These are phyloP conservation scores for Penicillium sp. DNA, from an alignment of 2,329 filamentous ascomycete genomes.

Conservation along the genomic window DNA sequence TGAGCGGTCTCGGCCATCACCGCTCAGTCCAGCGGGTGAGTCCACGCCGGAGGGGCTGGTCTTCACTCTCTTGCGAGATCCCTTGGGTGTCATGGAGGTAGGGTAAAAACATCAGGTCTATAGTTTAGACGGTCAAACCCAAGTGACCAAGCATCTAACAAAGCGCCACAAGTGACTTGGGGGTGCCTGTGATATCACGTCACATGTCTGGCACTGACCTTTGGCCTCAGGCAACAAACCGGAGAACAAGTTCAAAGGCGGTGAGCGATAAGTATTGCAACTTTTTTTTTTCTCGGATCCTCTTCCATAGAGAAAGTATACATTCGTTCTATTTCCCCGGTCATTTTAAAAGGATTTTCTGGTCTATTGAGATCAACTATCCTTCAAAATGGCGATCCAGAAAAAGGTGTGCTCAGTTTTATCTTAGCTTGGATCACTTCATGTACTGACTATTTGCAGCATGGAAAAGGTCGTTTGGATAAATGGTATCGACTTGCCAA, in stretches of 20 bases:
- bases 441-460: constrained; percentile 47
- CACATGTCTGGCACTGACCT: constrained; percentile 33
- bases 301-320: constrained; percentile 17
- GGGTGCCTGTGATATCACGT: constrained; percentile 33
- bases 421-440: neutral
- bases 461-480: constrained; percentile 96
- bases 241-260: constrained; percentile 13
- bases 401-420: constrained; percentile 65
- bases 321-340: constrained; percentile 13
- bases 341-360: constrained; percentile 19
- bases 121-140: neutral
- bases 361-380: constrained; percentile 27
- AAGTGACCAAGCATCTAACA: constrained; percentile 11
- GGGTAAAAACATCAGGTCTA: constrained; percentile 35
- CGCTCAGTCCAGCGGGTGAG: constrained; percentile 25
- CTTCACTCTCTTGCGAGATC: constrained; percentile 46
- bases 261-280: constrained; percentile 29
- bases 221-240: constrained; percentile 28
- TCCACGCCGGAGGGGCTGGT: constrained; percentile 37
- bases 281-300: constrained; percentile 23
- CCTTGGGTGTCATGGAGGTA: constrained; percentile 40
- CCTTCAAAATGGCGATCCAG: constrained; percentile 77
- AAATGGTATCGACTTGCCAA: constrained; percentile 99
- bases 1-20: constrained; percentile 27
- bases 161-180: constrained; percentile 19